These are phyloP conservation scores for Amylocarpus encephaloides DNA, from an alignment of 2,329 filamentous ascomycete species.

Conservation along the genomic window DNA sequence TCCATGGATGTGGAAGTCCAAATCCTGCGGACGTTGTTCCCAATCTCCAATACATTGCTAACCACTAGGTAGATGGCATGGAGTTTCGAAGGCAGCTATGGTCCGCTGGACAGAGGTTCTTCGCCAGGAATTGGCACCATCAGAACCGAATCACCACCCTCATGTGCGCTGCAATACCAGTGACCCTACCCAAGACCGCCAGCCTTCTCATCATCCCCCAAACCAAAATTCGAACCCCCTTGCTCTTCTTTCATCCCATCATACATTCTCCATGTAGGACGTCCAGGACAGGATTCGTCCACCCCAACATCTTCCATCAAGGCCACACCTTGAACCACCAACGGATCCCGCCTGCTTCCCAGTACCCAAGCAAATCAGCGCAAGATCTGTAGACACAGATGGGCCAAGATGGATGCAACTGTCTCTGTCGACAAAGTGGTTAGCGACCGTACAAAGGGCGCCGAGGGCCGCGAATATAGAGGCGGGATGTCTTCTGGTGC, in stretches of 20 bases:
- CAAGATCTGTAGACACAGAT: not conserved
- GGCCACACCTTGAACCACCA: not conserved
- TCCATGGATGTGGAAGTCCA: not conserved
- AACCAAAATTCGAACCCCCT: constrained; percentile 39
- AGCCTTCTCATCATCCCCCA: constrained; percentile 43
- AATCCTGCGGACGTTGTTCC: too few species aligned
- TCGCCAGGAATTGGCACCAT: constrained; percentile 16
- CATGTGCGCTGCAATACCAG: constrained; percentile 36
- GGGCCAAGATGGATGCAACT: not conserved
- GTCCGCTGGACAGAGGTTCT: constrained; percentile 17
- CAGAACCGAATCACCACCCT: constrained; percentile 36
- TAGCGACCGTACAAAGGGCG: not conserved
- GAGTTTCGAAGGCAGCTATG: constrained; percentile 18
- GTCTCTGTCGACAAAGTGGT: constrained; percentile 3
- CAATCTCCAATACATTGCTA: not conserved
- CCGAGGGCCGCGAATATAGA: not conserved
- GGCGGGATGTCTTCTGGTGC: constrained; percentile 34
- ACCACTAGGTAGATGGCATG: constrained; percentile 8
- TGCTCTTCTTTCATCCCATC: constrained; percentile 23
- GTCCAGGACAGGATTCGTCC: constrained; percentile 15
- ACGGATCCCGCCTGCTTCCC: not conserved
- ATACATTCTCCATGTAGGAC: constrained; percentile 31
- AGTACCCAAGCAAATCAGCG: not conserved
- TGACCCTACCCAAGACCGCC: constrained; percentile 35
- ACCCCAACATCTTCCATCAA: not conserved